Evolutionary conservation across 2,329 filamentous ascomycete species (phyloP).

Genomic region (Paraphoma chrysanthemicola): DNA sequence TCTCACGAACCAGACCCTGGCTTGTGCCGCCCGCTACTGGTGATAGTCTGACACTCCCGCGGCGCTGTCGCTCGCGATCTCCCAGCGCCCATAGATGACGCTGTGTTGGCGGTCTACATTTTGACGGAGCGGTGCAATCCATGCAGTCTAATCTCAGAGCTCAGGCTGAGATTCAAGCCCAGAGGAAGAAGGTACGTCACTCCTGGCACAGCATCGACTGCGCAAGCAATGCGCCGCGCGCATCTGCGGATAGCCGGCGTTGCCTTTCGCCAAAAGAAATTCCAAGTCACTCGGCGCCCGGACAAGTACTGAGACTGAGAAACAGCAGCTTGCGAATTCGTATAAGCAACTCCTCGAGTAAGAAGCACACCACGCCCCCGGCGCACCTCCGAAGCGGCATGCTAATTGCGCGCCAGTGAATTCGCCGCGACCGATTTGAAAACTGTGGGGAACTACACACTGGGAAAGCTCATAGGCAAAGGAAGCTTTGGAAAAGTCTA

Average conservation of each 20-base stretch:
- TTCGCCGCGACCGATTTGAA: slow-evolving; percentile 91
- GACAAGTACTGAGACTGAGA: slow-evolving; percentile 4
- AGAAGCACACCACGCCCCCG: slow-evolving; percentile 45
- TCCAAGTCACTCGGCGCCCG: not conserved
- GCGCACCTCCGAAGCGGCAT: not conserved
- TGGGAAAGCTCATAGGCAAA: slow-evolving; percentile 93
- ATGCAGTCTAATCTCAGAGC: slow-evolving; percentile 56
- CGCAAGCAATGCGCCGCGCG: slow-evolving; percentile 2
- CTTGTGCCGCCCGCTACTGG: slow-evolving; percentile 27
- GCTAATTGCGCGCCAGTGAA: slow-evolving; percentile 66
- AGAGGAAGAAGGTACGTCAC: slow-evolving; percentile 64
- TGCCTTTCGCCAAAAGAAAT: not conserved
- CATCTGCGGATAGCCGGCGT: not conserved
- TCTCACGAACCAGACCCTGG: slow-evolving; percentile 26
- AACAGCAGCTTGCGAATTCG: slow-evolving; percentile 83
- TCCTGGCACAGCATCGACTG: not conserved
- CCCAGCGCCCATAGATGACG: slow-evolving; percentile 45
- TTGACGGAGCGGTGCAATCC: slow-evolving; percentile 44
- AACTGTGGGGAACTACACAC: slow-evolving; percentile 91
- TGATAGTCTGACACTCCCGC: slow-evolving; percentile 19
- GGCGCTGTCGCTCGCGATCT: slow-evolving; percentile 12
- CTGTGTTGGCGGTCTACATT: slow-evolving; percentile 34
- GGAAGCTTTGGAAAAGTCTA: slow-evolving; percentile 99
- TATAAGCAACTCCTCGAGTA: slow-evolving; percentile 97
- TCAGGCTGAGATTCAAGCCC: slow-evolving; percentile 65